Conservation (phyloP, 208 protist species). For the Leishmania gerbilli region DNA sequence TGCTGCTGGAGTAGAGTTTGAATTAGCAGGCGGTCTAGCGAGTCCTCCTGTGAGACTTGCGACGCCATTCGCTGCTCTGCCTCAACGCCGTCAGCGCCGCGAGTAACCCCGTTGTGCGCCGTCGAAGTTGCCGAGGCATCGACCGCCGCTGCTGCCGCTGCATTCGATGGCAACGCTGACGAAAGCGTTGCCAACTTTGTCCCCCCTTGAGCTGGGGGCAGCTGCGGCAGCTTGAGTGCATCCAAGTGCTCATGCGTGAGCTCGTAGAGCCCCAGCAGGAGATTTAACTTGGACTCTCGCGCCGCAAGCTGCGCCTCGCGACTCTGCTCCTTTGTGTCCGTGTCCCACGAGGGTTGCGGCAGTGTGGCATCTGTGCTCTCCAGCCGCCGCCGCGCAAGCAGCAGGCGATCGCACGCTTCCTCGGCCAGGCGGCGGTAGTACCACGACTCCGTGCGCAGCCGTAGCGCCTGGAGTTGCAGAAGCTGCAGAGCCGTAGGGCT, state of each 20-base stretch:
- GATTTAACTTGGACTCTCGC: slow-evolving; percentile 74
- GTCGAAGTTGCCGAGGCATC: background rate
- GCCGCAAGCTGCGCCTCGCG: slow-evolving; percentile 40
- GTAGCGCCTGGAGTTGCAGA: slow-evolving; percentile 73
- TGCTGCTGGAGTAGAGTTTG: slow-evolving; percentile 1
- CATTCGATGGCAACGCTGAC: background rate
- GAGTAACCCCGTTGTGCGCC: background rate
- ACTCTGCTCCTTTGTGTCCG: background rate
- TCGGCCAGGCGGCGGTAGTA: slow-evolving; percentile 56
- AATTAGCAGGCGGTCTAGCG: slow-evolving; percentile 3
- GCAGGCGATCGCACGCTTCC: slow-evolving; percentile 30
- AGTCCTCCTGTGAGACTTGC: background rate
- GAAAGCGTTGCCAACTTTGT: background rate
- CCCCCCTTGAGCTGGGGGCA: background rate
- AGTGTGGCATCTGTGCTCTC: background rate
- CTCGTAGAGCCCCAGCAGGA: slow-evolving; percentile 79
- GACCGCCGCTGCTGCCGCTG: background rate
- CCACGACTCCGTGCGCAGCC: slow-evolving; percentile 64
- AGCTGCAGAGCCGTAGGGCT: slow-evolving; percentile 51
- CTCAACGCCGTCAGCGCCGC: background rate
- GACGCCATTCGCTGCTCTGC: background rate
- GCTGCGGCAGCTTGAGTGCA: slow-evolving; percentile 30
- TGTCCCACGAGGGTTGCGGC: background rate
- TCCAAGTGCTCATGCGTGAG: slow-evolving; percentile 79
- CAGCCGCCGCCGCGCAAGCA: background rate